phyloP scores from a whole-genome alignment of 768 basidiomycete genomes.

The Lactarius psammicola region DNA sequence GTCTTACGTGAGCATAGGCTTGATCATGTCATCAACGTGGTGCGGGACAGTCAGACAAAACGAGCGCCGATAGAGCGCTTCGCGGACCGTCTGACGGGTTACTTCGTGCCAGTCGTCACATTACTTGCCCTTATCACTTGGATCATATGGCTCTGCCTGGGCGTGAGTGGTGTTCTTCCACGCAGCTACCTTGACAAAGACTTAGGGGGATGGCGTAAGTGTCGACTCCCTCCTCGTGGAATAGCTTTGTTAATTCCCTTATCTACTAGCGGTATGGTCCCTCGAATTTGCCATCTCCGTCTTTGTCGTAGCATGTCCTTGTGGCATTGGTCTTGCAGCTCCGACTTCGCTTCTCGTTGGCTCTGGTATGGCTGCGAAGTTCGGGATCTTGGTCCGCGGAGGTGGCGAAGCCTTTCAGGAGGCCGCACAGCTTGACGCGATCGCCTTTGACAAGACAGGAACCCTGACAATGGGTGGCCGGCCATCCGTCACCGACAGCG shows the following conservation, averaged over 20 bases:
- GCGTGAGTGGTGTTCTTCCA: slow-evolving; percentile 56
- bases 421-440: slow-evolving; percentile 64
- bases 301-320: slow-evolving; percentile 84
- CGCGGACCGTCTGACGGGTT: slow-evolving; percentile 68
- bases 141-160: slow-evolving; percentile 68
- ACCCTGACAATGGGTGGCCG: slow-evolving; percentile 71
- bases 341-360: slow-evolving; percentile 86
- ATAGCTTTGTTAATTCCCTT: not conserved
- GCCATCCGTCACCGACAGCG: slow-evolving; percentile 57
- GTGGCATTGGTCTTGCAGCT: slow-evolving; percentile 82
- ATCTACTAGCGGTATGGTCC: slow-evolving; percentile 59
- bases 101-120: slow-evolving; percentile 79
- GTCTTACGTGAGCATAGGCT: slow-evolving; percentile 45
- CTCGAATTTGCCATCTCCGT: slow-evolving; percentile 81
- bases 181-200: slow-evolving; percentile 51
- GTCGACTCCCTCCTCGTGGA: not conserved
- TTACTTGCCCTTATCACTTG: slow-evolving; percentile 70
- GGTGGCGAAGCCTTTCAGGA: slow-evolving; percentile 91
- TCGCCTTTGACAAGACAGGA: slow-evolving; percentile 88
- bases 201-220: slow-evolving; percentile 63
- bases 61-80: slow-evolving; percentile 78
- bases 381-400: slow-evolving; percentile 77
- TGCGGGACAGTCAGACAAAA: slow-evolving; percentile 71
- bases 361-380: slow-evolving; percentile 72
- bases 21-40: slow-evolving; percentile 69